Conservation (phyloP, 768 basidiomycete species). For the Phaeotremella skinneri region DNA sequence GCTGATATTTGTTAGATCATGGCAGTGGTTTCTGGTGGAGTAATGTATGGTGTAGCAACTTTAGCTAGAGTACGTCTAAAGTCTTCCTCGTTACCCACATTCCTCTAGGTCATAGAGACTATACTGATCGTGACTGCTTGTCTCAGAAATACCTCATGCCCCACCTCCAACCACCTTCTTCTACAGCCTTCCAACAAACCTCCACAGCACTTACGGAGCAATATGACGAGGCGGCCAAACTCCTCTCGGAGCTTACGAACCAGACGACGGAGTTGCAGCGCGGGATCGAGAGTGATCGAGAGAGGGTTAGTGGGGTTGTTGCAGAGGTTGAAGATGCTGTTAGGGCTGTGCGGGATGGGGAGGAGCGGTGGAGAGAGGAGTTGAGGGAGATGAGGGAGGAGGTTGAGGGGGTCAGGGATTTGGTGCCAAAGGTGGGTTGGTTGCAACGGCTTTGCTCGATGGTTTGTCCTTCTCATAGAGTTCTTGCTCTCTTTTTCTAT, state of each 20-base stretch:
- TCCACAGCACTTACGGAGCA: conserved; percentile 78
- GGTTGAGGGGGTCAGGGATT: conserved; percentile 80
- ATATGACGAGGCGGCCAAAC: conserved; percentile 58
- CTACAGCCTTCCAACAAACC: conserved; percentile 85
- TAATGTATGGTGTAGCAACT: conserved; percentile 74
- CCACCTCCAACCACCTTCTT: conserved; percentile 80
- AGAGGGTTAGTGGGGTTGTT: conserved; percentile 32
- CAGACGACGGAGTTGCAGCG: conserved; percentile 39
- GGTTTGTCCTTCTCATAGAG: neutral
- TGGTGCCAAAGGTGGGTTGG: conserved; percentile 78
- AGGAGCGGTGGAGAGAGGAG: conserved; percentile 75
- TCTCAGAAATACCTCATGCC: conserved; percentile 83
- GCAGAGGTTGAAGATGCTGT: conserved; percentile 46
- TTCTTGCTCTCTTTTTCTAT: conserved; percentile 6
- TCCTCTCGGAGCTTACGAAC: conserved; percentile 53
- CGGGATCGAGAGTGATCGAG: conserved; percentile 38
- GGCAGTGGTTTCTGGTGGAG: conserved; percentile 79
- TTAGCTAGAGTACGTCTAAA: conserved; percentile 73
- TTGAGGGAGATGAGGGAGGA: conserved; percentile 90
- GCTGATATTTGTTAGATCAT: conserved; percentile 65
- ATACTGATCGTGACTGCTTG: neutral
- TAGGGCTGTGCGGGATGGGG: conserved; percentile 58
- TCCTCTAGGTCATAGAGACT: neutral
- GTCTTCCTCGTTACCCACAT: neutral
- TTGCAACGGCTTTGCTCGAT: neutral